phyloP scores from a whole-genome alignment of 441 rosid genomes.

The Jatropha podagrica region DNA sequence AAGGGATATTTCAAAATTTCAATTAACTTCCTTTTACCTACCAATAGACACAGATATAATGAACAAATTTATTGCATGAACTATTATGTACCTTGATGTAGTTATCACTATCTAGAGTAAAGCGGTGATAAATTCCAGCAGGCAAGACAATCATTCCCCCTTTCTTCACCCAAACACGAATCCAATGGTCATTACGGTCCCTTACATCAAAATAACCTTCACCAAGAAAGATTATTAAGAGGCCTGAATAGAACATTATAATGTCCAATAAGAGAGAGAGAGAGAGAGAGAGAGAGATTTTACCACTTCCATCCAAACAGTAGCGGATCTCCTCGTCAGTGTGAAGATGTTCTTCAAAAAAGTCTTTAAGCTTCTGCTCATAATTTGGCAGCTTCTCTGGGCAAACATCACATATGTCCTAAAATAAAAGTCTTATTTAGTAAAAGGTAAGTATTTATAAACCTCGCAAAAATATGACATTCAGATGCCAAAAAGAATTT shows the following conservation, averaged over 20 bases:
- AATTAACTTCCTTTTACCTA: background rate
- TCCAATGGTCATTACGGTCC: slow-evolving; percentile 61
- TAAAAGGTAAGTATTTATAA: background rate
- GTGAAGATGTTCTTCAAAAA: slow-evolving; percentile 89
- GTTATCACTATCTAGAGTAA: slow-evolving; percentile 78
- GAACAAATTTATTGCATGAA: background rate
- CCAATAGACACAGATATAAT: background rate
- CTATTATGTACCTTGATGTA: slow-evolving; percentile 65
- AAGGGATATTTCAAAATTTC: background rate
- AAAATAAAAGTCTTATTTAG: slow-evolving; percentile 14
- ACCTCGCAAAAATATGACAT: background rate
- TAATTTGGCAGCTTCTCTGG: slow-evolving; percentile 86
- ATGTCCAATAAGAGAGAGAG: background rate
- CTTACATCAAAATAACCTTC: slow-evolving; percentile 92
- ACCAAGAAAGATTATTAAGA: slow-evolving; percentile 10
- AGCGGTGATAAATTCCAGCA: slow-evolving; percentile 93
- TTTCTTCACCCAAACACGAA: slow-evolving; percentile 80
- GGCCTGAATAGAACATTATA: background rate
- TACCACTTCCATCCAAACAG: slow-evolving; percentile 92
- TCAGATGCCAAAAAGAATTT: background rate
- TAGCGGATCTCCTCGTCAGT: slow-evolving; percentile 96
- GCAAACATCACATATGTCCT: slow-evolving; percentile 92
- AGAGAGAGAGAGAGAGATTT: background rate
- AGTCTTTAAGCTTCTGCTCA: slow-evolving; percentile 76
- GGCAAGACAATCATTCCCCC: slow-evolving; percentile 92